Evolutionary conservation across 2,329 filamentous ascomycete genomes (phyloP).

Genomic region (Trichoderma semiorbis): DNA sequence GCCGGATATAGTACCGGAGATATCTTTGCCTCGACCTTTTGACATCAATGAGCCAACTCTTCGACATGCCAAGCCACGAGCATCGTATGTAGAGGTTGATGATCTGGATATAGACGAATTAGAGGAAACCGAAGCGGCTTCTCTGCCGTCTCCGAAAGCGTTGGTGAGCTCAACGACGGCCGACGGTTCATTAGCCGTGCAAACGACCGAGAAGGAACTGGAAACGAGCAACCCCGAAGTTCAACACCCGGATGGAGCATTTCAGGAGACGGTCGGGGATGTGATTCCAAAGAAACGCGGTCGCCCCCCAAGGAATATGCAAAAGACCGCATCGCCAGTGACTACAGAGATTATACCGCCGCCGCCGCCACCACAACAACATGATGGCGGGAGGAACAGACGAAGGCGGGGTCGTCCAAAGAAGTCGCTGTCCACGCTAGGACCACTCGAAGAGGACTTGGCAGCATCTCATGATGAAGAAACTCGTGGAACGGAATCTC

Average conservation of each 20-base stretch:
- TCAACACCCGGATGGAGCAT: neutral
- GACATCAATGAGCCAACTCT: conserved; percentile 48
- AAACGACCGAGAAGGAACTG: neutral
- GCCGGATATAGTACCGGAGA: conserved; percentile 25
- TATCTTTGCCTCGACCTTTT: conserved; percentile 26
- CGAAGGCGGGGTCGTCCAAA: conserved; percentile 30
- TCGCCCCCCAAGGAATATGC: conserved; percentile 33
- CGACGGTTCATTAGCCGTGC: conserved; percentile 24
- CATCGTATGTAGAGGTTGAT: conserved; percentile 50
- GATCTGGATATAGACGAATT: conserved; percentile 39
- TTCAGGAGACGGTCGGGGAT: neutral
- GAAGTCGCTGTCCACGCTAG: conserved; percentile 20
- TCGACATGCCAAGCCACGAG: conserved; percentile 50
- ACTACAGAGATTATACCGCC: neutral
- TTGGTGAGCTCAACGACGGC: conserved; percentile 8
- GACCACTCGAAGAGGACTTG: neutral
- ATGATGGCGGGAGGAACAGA: conserved; percentile 15
- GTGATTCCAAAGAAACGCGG: conserved; percentile 24
- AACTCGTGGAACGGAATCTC: conserved; percentile 21
- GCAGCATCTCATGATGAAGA: neutral
- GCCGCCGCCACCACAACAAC: neutral
- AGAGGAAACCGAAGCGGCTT: conserved; percentile 39
- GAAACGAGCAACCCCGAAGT: neutral
- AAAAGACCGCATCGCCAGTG: conserved; percentile 1
- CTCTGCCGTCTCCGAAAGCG: neutral